A percentile compares a stretch with the other conserved stretches of the same genome.
These are phyloP conservation scores for Ogataea trehalophila DNA, from an alignment of 805 yeast genomes.

Conservation along the genomic window DNA sequence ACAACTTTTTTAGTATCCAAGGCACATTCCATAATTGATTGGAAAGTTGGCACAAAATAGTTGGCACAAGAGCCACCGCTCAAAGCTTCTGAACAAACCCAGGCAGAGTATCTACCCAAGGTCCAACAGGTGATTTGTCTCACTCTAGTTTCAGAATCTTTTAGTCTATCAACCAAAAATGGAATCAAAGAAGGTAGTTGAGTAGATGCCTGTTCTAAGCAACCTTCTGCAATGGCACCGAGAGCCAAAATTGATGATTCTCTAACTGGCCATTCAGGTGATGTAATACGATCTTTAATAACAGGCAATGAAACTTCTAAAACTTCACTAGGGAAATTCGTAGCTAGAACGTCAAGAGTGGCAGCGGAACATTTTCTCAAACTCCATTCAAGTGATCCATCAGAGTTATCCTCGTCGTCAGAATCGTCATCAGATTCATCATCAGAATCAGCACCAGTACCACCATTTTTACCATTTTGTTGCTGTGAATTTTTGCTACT, in stretches of 20 bases:
- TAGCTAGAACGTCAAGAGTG: conserved; percentile 76
- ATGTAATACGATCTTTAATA: conserved; percentile 62
- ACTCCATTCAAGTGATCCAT: conserved; percentile 76
- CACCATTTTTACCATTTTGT: conserved; percentile 11
- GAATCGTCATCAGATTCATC: conserved; percentile 61
- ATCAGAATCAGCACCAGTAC: conserved; percentile 32
- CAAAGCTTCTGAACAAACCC: conserved; percentile 73
- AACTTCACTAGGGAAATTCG: conserved; percentile 61
- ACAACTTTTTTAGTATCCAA: conserved; percentile 84
- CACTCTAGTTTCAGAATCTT: conserved; percentile 75
- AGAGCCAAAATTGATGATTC: conserved; percentile 92
- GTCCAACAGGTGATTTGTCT: conserved; percentile 97
- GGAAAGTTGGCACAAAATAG: conserved; percentile 72
- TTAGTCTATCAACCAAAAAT: conserved; percentile 72
- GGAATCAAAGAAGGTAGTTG: conserved; percentile 81
- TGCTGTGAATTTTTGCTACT: conserved; percentile 15
- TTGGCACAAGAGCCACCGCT: conserved; percentile 57
- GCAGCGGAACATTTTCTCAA: conserved; percentile 93
- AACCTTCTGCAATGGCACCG: conserved; percentile 93
- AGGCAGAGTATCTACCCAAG: conserved; percentile 72
- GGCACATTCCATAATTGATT: conserved; percentile 68
- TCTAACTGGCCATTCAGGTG: conserved; percentile 79
- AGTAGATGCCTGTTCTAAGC: conserved; percentile 62
- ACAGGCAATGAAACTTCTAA: conserved; percentile 67
- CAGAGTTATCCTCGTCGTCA: conserved; percentile 69